Conservation (phyloP, 192 early-diverging fungal species). For the Diversispora eburnea region DNA sequence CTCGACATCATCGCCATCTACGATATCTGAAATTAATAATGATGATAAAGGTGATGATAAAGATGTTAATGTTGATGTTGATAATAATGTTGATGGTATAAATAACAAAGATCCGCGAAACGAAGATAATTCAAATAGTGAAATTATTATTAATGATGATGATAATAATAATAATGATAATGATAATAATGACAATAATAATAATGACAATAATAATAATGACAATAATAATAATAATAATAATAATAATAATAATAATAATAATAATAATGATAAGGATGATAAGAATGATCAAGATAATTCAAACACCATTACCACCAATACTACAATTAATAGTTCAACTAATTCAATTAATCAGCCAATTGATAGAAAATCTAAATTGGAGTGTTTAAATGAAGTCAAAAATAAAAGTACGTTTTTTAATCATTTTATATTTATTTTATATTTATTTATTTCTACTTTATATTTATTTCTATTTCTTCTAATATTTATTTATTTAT, state of each 20-base stretch:
- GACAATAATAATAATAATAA: no score
- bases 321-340: not conserved
- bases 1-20: conserved; percentile 3
- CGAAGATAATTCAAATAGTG: not conserved
- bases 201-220: not conserved
- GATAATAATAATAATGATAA: no score
- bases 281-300: not conserved
- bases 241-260: no score
- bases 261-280: not conserved
- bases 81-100: not conserved
- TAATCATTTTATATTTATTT: not conserved
- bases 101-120: conserved; percentile 3
- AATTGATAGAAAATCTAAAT: conserved; percentile 51
- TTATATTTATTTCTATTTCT: not conserved
- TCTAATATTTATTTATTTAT: conserved; percentile 14
- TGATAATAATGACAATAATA: not conserved
- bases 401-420: conserved; percentile 69
- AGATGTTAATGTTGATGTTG: not conserved
- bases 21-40: not conserved
- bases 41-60: conserved; percentile 9
- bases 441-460: not conserved
- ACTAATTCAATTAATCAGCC: conserved; percentile 21
- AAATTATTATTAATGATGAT: no score
- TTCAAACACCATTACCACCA: not conserved
- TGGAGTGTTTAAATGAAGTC: conserved; percentile 84